Conservation (phyloP, 805 yeast species). For the Hanseniaspora valbyensis region DNA sequence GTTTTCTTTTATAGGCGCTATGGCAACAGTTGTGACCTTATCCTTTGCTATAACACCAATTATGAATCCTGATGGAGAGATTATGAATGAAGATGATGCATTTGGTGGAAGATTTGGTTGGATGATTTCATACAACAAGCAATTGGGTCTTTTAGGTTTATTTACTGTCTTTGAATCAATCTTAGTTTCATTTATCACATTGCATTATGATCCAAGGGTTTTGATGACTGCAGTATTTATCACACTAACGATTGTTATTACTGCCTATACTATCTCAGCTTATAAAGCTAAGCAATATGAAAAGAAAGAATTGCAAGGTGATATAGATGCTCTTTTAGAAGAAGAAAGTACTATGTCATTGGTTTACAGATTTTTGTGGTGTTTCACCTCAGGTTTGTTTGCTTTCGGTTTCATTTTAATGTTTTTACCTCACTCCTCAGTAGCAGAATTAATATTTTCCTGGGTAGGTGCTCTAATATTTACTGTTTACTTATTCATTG, state of each 20-base stretch:
- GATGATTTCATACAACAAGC: conserved; percentile 22
- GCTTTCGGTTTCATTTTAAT: conserved; percentile 61
- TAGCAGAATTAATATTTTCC: conserved; percentile 56
- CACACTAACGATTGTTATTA: conserved; percentile 61
- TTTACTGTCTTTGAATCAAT: conserved; percentile 72
- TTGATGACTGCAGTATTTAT: conserved; percentile 62
- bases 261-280: conserved; percentile 64
- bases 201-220: conserved; percentile 49
- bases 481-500: conserved; percentile 60
- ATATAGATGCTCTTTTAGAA: conserved; percentile 20
- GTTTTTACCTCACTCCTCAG: conserved; percentile 51
- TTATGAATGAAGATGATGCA: conserved; percentile 11
- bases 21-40: conserved; percentile 57
- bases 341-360: conserved; percentile 28
- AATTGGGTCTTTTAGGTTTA: conserved; percentile 42
- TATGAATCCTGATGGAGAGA: conserved; percentile 10
- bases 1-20: conserved; percentile 25
- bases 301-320: conserved; percentile 48
- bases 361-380: conserved; percentile 40
- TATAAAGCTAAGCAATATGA: conserved; percentile 30
- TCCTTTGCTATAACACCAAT: conserved; percentile 40
- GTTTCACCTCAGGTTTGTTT: conserved; percentile 36
- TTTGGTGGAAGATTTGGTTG: conserved; percentile 24
- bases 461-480: conserved; percentile 66
- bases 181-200: conserved; percentile 54